phyloP scores from a whole-genome alignment of 140 eudicot species.

The Oenanthe javanica region DNA sequence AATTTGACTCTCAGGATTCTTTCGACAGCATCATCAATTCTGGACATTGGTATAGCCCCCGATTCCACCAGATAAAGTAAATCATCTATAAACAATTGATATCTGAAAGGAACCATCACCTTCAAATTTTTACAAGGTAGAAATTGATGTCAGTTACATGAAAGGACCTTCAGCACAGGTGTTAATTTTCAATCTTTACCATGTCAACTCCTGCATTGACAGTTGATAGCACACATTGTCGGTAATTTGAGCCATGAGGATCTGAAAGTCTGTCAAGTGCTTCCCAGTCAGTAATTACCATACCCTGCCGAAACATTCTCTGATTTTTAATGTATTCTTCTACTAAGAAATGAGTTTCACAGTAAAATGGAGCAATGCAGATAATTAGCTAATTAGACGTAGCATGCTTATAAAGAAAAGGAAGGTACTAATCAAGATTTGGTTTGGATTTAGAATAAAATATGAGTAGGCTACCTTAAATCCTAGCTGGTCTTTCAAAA shows the following conservation, averaged over 20 bases:
- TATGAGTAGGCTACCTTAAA: constrained; percentile 43
- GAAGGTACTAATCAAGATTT: background rate
- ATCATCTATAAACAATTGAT: constrained; percentile 69
- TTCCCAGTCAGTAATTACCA: constrained; percentile 93
- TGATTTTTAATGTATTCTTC: background rate
- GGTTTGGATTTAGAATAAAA: background rate
- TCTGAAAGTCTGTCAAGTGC: constrained; percentile 73
- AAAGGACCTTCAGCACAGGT: background rate
- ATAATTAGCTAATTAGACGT: background rate
- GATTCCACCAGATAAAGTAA: constrained; percentile 62
- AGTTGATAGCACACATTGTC: constrained; percentile 44
- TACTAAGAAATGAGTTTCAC: background rate
- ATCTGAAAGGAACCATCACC: constrained; percentile 95
- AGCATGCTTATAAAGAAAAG: background rate
- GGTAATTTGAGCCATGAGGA: constrained; percentile 73
- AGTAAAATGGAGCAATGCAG: background rate
- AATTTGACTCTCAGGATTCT: constrained; percentile 86
- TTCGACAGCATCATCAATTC: constrained; percentile 95
- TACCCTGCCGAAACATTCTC: constrained; percentile 47
- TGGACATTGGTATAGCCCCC: constrained; percentile 68
- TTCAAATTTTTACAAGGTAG: constrained; percentile 31
- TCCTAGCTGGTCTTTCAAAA: constrained; percentile 72
- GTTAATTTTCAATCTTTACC: constrained; percentile 33
- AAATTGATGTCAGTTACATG: constrained; percentile 5
- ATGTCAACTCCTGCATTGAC: constrained; percentile 94